These are phyloP conservation scores for Globisporangium paddicum DNA, from an alignment of 352 stramenopile genomes.

Conservation along the genomic window DNA sequence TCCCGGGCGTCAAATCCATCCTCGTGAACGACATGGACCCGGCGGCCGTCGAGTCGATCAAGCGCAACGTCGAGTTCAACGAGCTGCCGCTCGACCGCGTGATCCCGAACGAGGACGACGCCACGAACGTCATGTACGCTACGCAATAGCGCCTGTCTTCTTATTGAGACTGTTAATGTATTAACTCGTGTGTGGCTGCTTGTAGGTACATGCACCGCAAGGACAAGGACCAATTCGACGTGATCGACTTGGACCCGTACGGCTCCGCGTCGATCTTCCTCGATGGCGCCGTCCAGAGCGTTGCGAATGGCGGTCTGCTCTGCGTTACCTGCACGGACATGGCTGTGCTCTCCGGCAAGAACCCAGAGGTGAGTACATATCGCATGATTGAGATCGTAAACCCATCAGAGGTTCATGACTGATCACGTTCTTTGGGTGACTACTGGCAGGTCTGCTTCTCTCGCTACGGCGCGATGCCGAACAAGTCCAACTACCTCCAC, in stretches of 20 bases:
- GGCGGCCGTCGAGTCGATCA: constrained; percentile 94
- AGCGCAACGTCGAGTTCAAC: constrained; percentile 93
- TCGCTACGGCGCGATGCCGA: constrained; percentile 76
- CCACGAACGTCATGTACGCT: constrained; percentile 83
- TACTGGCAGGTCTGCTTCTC: constrained; percentile 69
- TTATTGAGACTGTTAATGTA: not conserved
- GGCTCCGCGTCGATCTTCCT: constrained; percentile 98
- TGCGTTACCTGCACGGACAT: constrained; percentile 99
- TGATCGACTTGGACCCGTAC: constrained; percentile 99
- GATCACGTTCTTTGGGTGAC: not conserved
- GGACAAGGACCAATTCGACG: constrained; percentile 94
- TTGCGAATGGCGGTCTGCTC: constrained; percentile 95
- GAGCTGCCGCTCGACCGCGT: constrained; percentile 77
- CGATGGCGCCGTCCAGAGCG: constrained; percentile 95
- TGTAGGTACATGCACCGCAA: constrained; percentile 66
- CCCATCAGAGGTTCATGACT: not conserved
- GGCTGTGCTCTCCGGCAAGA: constrained; percentile 88
- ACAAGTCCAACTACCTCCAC: constrained; percentile 87
- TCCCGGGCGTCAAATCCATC: constrained; percentile 95
- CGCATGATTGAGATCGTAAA: not conserved
- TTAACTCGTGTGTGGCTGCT: not conserved
- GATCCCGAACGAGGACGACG: constrained; percentile 82
- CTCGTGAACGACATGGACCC: constrained; percentile 99
- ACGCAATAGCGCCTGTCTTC: too few relatives aligned
- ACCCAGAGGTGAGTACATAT: constrained; percentile 57